Evolutionary conservation across 1,284 basidiomycete species (phyloP), one percentile per base, ranked within the genome.

Genomic region (Albatrellus sp.): DNA sequence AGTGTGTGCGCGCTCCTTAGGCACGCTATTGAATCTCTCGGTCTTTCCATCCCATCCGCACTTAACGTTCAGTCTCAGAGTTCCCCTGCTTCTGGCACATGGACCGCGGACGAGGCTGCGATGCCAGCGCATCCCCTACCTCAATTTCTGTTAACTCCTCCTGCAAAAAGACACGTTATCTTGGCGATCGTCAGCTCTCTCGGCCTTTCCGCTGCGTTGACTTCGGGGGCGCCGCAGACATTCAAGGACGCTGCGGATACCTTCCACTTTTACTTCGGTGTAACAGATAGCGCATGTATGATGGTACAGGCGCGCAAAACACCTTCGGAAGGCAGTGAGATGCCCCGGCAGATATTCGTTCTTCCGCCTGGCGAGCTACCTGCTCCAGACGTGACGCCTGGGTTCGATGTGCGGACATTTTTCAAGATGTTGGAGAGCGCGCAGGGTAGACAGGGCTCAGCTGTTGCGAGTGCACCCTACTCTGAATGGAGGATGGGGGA

Each of bases 401-500:
- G 72, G 2, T 86, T 85, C 56, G 69, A 77, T 50, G 54, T 78
- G 5, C 47, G 50, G 13, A 47, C 56, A 10, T 86, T 72, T 57
- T 84, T 75, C 52, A 52, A 48, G 0, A 60, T 55, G 5, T 56
- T 64, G 10, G 45, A 44, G 8, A 46, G 40, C 24, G 50, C 51
- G 11, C 51, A 57, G 20, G 54, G 62, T 35, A 46, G 52, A 12
- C 14, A 44, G 10, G 43, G 36, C 13, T 19, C 31, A 31, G 45
- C 59, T 44, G 7, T 7, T 24, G 7, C 24, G 24, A 24, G 7
- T 24, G 7, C 24, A 24, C 24, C 7, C 24, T 4, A 24, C 24
- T 24, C 24, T 3, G 48, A 54, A 6, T 78, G 77, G 73, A 70
- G 72, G 2, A 60, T 84, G 10, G 93, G 93, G 0, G 85, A 90